phyloP scores from a whole-genome alignment of 495 filamentous ascomycete genomes.

The Gamarada debralockiae region DNA sequence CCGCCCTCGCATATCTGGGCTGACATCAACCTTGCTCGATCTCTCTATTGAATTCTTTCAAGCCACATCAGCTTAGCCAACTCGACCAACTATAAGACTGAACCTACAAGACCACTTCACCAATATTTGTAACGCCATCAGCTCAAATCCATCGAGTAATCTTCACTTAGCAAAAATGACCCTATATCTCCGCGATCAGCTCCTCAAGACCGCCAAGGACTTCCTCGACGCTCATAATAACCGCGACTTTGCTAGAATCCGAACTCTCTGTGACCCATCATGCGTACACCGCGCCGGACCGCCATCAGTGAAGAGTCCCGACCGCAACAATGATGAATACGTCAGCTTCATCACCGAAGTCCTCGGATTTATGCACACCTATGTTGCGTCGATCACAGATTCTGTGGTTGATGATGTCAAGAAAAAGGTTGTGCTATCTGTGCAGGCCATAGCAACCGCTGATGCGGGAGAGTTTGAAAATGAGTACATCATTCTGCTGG shows the following conservation, averaged over 20 bases:
- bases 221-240: constrained; percentile 24
- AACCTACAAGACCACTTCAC: too few species aligned
- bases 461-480: constrained; percentile 27
- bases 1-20: too few species aligned
- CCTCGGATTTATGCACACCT: constrained; percentile 8
- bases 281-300: constrained; percentile 18
- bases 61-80: too few species aligned
- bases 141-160: too few species aligned
- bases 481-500: constrained; percentile 30
- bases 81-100: too few species aligned
- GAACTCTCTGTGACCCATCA: constrained; percentile 17
- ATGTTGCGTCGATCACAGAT: constrained; percentile 14
- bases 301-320: constrained; percentile 9
- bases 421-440: constrained; percentile 23
- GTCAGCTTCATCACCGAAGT: constrained; percentile 12
- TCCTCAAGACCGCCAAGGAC: constrained; percentile 18
- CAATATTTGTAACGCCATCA: too few species aligned
- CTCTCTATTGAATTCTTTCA: too few species aligned
- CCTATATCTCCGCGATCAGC: constrained; percentile 20
- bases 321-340: constrained; percentile 23
- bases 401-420: constrained; percentile 22
- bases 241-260: constrained; percentile 20
- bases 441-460: constrained; percentile 26
- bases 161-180: too few species aligned
- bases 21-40: too few species aligned